These are phyloP conservation scores for Pythium coloratum DNA, from an alignment of 352 stramenopile genomes.

Conservation along the genomic window DNA sequence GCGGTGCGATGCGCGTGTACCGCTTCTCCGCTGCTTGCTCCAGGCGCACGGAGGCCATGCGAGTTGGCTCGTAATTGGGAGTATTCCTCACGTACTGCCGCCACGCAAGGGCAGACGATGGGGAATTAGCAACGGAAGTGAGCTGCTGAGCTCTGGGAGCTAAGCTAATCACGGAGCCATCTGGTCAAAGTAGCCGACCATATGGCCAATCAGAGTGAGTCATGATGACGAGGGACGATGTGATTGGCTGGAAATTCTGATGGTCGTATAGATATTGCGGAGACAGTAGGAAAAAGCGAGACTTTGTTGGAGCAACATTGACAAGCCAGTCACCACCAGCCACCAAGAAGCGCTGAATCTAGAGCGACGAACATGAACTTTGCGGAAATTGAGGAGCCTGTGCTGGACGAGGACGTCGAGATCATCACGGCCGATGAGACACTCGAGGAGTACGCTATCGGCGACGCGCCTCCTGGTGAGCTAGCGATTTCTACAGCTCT, in stretches of 20 bases:
- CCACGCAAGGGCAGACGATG: neutral
- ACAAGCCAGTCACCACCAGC: slow-evolving; percentile 19
- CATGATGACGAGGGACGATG: slow-evolving; percentile 28
- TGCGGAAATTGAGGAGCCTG: slow-evolving; percentile 34
- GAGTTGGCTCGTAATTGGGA: neutral
- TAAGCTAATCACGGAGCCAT: neutral
- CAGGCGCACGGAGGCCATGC: slow-evolving; percentile 34
- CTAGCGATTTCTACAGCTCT: neutral
- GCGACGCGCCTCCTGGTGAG: slow-evolving; percentile 68
- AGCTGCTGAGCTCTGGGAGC: neutral
- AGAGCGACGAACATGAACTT: slow-evolving; percentile 33
- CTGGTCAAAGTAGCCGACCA: neutral
- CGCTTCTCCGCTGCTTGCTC: slow-evolving; percentile 28
- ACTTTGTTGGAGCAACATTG: slow-evolving; percentile 8
- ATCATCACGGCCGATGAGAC: slow-evolving; percentile 82
- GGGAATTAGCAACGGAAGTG: slow-evolving; percentile 1
- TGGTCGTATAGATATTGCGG: slow-evolving; percentile 12
- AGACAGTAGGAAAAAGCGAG: slow-evolving; percentile 4
- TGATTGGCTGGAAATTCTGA: slow-evolving; percentile 32
- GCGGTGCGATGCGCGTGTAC: slow-evolving; percentile 30
- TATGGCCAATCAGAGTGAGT: slow-evolving; percentile 18
- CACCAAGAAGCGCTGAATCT: slow-evolving; percentile 13
- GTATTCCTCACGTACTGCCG: slow-evolving; percentile 1
- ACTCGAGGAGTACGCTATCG: slow-evolving; percentile 82
- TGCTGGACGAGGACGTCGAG: slow-evolving; percentile 72